These are phyloP conservation scores for Paxillus rubicundulus DNA, from an alignment of 768 basidiomycete species.

Conservation along the genomic window DNA sequence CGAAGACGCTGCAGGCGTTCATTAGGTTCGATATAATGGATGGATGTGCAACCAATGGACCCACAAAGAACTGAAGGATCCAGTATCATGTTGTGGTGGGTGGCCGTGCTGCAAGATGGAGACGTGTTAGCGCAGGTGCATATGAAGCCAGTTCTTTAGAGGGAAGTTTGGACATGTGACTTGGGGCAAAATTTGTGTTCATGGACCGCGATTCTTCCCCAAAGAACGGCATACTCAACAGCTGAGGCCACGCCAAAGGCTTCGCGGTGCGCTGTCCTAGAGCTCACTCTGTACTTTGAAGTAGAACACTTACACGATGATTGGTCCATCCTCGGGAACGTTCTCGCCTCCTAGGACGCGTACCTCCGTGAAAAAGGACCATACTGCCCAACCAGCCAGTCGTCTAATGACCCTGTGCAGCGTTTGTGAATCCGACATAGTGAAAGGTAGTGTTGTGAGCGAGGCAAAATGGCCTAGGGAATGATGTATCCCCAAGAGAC, in stretches of 20 bases:
- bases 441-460: too few species aligned
- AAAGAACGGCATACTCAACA: background rate
- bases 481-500: background rate
- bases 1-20: constrained; percentile 55
- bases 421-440: constrained; percentile 37
- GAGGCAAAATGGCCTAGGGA: background rate
- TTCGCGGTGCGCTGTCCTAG: background rate
- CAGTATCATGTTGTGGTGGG: constrained; percentile 95
- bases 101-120: constrained; percentile 56
- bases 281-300: too few species aligned
- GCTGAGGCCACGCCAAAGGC: background rate
- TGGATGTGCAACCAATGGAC: constrained; percentile 28
- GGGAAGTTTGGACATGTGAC: background rate
- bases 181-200: background rate
- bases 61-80: constrained; percentile 81
- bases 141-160: background rate
- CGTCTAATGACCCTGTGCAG: constrained; percentile 71
- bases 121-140: constrained; percentile 11
- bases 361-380: constrained; percentile 87
- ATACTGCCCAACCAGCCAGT: constrained; percentile 70
- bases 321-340: constrained; percentile 84
- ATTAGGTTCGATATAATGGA: constrained; percentile 15
- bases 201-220: background rate
- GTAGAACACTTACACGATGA: constrained; percentile 73
- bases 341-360: constrained; percentile 85